These are phyloP conservation scores for Zea mays DNA, from an alignment of 176 grass and related monocot genomes.

Conservation along the genomic window Zm-B73-REFERENCE-NAM-5.0 NC_050096.1:211666501-211667000, in stretches of 20 bases:
- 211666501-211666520: slow-evolving; percentile 71
- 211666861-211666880: slow-evolving; percentile 86
- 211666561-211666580: slow-evolving; percentile 74
- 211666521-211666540: slow-evolving; percentile 73
- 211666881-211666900: slow-evolving; percentile 70
- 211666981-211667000: too few relatives aligned
- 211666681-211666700: slow-evolving; percentile 75
- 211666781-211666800: slow-evolving; percentile 56
- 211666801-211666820: slow-evolving; percentile 54
- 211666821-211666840: slow-evolving; percentile 75
- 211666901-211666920: slow-evolving; percentile 84
- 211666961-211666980: neutral
- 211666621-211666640: slow-evolving; percentile 60
- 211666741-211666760: slow-evolving; percentile 76
- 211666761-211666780: slow-evolving; percentile 91
- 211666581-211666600: slow-evolving; percentile 93
- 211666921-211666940: slow-evolving; percentile 44
- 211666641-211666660: slow-evolving; percentile 92
- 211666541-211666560: slow-evolving; percentile 44
- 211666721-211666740: slow-evolving; percentile 52
- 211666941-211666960: neutral
- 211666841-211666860: slow-evolving; percentile 62
- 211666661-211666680: slow-evolving; percentile 61
- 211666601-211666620: slow-evolving; percentile 92
- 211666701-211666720: slow-evolving; percentile 83